A percentile compares a stretch with the other conserved stretches of the same genome.
Evolutionary conservation across 805 yeast species (phyloP).

Genomic region (Yarrowia sp.): DNA sequence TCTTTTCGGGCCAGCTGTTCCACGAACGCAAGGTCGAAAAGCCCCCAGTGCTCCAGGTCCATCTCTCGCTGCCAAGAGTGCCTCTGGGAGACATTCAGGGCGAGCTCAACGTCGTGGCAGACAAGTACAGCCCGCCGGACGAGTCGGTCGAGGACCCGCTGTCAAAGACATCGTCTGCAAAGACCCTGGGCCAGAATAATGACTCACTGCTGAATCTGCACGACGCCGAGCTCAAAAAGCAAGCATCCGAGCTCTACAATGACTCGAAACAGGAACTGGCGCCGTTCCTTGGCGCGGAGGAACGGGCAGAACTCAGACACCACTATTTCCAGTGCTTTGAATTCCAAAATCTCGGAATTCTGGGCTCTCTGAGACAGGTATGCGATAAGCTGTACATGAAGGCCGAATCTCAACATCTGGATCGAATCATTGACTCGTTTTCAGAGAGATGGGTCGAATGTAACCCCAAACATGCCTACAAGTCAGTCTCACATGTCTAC

Average conservation of each 20-base stretch:
- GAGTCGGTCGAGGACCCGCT: neutral
- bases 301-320: conserved; percentile 41
- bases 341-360: conserved; percentile 58
- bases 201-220: conserved; percentile 21
- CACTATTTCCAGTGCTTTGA: conserved; percentile 50
- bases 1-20: conserved; percentile 30
- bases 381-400: conserved; percentile 71
- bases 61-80: conserved; percentile 21
- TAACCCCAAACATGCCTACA: conserved; percentile 58
- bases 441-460: conserved; percentile 66
- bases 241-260: conserved; percentile 19
- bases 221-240: conserved; percentile 23
- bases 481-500: conserved; percentile 65
- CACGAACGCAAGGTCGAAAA: conserved; percentile 19
- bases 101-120: conserved; percentile 30
- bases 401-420: conserved; percentile 85
- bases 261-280: conserved; percentile 35
- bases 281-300: conserved; percentile 31
- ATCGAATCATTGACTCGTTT: conserved; percentile 71
- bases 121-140: conserved; percentile 23
- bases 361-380: conserved; percentile 62
- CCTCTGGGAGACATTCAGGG: conserved; percentile 27
- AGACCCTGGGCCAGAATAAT: conserved; percentile 19
- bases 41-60: conserved; percentile 22
- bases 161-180: neutral